Evolutionary conservation across 768 basidiomycete species (phyloP).

Genomic region (Boletus speciosus): DNA sequence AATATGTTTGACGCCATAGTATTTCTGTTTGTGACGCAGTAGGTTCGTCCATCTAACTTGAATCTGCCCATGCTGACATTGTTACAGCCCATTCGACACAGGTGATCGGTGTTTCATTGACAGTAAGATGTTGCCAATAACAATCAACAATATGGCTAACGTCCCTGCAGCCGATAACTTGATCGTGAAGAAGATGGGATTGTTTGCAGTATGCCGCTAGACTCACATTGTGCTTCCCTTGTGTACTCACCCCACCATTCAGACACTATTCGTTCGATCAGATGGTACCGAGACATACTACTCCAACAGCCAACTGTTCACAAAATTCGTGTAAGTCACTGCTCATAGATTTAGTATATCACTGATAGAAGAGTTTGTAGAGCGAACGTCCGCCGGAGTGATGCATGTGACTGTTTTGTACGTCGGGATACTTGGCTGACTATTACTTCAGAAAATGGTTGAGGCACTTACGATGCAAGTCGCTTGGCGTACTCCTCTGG

Average conservation of each 20-base stretch:
- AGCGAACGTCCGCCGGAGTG: constrained; percentile 71
- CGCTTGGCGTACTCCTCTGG: constrained; percentile 70
- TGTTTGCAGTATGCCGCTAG: constrained; percentile 58
- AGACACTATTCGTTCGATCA: constrained; percentile 67
- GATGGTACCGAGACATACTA: constrained; percentile 82
- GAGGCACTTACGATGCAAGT: constrained; percentile 69
- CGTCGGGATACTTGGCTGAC: constrained; percentile 8
- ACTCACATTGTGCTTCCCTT: background rate
- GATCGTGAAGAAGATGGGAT: constrained; percentile 75
- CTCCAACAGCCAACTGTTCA: constrained; percentile 74
- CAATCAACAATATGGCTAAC: constrained; percentile 5
- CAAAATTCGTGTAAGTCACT: constrained; percentile 62
- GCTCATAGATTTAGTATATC: background rate
- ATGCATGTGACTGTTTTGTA: constrained; percentile 34
- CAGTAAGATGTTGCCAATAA: constrained; percentile 31
- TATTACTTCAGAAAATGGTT: constrained; percentile 51
- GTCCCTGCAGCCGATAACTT: constrained; percentile 55
- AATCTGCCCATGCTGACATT: constrained; percentile 2
- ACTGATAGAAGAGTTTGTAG: constrained; percentile 31
- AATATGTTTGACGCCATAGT: constrained; percentile 76
- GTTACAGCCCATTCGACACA: constrained; percentile 67
- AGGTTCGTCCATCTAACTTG: constrained; percentile 28
- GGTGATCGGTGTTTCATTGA: constrained; percentile 81
- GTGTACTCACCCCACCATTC: background rate
- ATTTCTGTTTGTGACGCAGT: constrained; percentile 84